Evolutionary conservation across 2,329 filamentous ascomycete genomes (phyloP).

Genomic region (Trichoderma asperellum): DNA sequence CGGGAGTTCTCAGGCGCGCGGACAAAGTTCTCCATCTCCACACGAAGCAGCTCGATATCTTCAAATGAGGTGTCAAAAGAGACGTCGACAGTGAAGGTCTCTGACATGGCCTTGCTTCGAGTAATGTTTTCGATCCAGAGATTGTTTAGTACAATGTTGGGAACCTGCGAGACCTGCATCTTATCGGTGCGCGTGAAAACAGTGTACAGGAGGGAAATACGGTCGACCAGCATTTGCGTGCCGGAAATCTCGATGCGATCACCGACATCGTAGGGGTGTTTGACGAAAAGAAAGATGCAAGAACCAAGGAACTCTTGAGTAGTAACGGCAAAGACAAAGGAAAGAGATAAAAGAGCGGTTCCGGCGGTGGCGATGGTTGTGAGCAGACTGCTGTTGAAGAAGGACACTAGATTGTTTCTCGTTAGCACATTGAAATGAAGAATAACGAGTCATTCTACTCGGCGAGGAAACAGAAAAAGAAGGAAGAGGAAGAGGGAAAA

Average conservation of each 20-base stretch:
- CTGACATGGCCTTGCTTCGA: slow-evolving; percentile 89
- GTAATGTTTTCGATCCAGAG: slow-evolving; percentile 96
- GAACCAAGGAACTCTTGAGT: slow-evolving; percentile 96
- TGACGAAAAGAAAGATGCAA: slow-evolving; percentile 98
- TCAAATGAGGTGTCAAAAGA: slow-evolving; percentile 87
- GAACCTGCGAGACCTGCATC: slow-evolving; percentile 77
- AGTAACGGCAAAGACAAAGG: slow-evolving; percentile 92
- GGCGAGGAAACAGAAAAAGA: too few species aligned
- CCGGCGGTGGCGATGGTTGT: slow-evolving; percentile 87
- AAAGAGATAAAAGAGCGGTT: slow-evolving; percentile 90
- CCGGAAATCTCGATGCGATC: slow-evolving; percentile 83
- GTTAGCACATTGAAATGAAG: too few species aligned
- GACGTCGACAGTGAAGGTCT: slow-evolving; percentile 77
- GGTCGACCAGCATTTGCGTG: slow-evolving; percentile 79
- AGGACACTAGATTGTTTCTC: slow-evolving; percentile 57
- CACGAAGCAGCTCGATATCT: slow-evolving; percentile 81
- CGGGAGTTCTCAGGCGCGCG: slow-evolving; percentile 80
- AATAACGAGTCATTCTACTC: too few species aligned
- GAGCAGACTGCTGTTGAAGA: slow-evolving; percentile 84
- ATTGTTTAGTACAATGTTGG: slow-evolving; percentile 89
- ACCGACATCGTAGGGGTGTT: slow-evolving; percentile 95
- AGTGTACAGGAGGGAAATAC: slow-evolving; percentile 91
- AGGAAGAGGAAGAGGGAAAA: too few species aligned
- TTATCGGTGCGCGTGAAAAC: slow-evolving; percentile 84
- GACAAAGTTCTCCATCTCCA: slow-evolving; percentile 86